A percentile compares a stretch with the other conserved stretches of the same genome.
Conservation (phyloP, 352 stramenopile genomes). For the Pythium diclinum region DNA sequence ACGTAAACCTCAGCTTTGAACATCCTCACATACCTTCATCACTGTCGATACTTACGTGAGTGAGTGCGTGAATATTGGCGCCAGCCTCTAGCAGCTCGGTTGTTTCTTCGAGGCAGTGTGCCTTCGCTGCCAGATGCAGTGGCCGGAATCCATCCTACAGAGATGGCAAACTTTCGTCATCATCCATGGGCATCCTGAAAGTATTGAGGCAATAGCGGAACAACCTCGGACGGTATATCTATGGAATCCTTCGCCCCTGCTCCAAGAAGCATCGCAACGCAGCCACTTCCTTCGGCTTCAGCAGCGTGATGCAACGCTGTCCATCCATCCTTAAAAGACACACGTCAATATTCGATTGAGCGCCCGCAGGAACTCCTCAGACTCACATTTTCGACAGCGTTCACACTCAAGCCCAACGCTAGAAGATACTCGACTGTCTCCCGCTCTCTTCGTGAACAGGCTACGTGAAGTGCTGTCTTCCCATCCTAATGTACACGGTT, state of each 20-base stretch:
- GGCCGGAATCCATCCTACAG: neutral
- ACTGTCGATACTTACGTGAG: neutral
- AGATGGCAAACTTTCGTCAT: neutral
- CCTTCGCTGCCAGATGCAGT: neutral
- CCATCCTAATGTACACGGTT: neutral
- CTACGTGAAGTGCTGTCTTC: neutral
- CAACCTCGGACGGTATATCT: neutral
- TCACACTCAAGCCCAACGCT: neutral
- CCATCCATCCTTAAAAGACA: neutral
- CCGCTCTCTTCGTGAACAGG: neutral
- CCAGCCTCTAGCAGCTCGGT: neutral
- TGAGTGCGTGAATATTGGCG: neutral
- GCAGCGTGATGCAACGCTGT: neutral
- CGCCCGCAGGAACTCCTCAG: too few species aligned
- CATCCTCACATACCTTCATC: too few species aligned
- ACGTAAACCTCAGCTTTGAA: too few species aligned
- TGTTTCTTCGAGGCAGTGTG: neutral
- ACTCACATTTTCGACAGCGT: too few species aligned
- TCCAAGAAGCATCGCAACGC: neutral
- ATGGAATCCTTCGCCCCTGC: neutral
- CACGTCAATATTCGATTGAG: too few species aligned
- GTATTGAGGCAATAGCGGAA: too few species aligned
- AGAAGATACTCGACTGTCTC: neutral
- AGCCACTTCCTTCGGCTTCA: neutral
- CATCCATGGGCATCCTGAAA: neutral